Conservation (phyloP, 2,329 filamentous ascomycete genomes). For the Neopestalotiopsis rosae region DNA sequence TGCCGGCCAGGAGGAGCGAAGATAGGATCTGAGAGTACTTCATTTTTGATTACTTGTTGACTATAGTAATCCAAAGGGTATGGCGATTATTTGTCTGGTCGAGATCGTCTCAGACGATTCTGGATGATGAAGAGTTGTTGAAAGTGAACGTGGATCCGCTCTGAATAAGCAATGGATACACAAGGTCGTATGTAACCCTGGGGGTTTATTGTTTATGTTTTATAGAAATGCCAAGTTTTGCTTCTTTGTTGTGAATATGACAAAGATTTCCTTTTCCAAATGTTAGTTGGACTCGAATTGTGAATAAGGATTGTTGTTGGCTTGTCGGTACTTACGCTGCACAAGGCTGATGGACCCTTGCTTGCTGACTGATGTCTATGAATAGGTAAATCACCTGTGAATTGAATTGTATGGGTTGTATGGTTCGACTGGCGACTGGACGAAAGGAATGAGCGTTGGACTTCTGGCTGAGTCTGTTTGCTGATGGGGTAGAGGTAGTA, state of each 20-base stretch:
- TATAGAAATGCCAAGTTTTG: not conserved
- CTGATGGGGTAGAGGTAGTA: not conserved
- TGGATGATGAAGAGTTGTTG: not conserved
- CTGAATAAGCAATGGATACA: not conserved
- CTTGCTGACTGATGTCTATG: not conserved
- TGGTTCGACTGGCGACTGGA: not conserved
- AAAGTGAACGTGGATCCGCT: not conserved
- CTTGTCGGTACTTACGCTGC: too few species aligned
- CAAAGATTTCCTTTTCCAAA: not conserved
- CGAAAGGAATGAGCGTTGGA: not conserved
- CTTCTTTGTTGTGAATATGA: not conserved
- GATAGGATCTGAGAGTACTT: conserved; percentile 17
- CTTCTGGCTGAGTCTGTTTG: not conserved
- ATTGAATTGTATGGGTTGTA: not conserved
- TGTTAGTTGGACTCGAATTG: not conserved
- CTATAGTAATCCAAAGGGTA: not conserved
- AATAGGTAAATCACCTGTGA: not conserved
- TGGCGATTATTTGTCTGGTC: not conserved
- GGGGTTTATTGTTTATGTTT: not conserved
- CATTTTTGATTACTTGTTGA: conserved; percentile 12
- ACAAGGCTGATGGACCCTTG: too few species aligned
- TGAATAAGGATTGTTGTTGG: not conserved
- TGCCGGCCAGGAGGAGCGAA: conserved; percentile 18
- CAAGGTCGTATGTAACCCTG: not conserved
- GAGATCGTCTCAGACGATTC: conserved; percentile 20